Conservation (phyloP, 2,329 filamentous ascomycete species). For the Paecilomyces formosus region DNA sequence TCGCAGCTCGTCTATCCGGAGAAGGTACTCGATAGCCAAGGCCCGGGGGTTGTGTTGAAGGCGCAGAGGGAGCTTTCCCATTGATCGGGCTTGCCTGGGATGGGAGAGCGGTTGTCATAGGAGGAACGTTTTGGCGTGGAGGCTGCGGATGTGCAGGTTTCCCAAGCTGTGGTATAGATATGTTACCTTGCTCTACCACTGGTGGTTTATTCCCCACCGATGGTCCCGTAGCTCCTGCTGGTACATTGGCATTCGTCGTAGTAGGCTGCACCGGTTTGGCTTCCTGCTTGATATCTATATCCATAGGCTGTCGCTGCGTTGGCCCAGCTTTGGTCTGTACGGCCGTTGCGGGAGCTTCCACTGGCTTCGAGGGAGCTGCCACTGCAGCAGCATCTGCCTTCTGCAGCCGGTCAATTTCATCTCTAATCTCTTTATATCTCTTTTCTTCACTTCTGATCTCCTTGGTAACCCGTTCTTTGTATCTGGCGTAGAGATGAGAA, state of each 20-base stretch:
- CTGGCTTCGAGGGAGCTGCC: constrained; percentile 1
- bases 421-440: constrained; percentile 54
- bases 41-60: constrained; percentile 13
- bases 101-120: constrained; percentile 6
- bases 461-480: constrained; percentile 60
- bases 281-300: constrained; percentile 20
- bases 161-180: not conserved
- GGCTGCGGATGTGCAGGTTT: constrained; percentile 5
- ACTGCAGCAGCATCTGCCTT: constrained; percentile 30
- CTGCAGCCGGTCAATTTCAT: constrained; percentile 63
- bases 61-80: constrained; percentile 11
- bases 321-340: constrained; percentile 7
- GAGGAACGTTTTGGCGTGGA: constrained; percentile 7
- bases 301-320: constrained; percentile 16
- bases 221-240: constrained; percentile 1
- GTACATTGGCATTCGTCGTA: constrained; percentile 2
- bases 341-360: not conserved
- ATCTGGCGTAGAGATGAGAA: constrained; percentile 65
- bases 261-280: constrained; percentile 8
- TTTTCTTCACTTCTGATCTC: constrained; percentile 70
- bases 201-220: not conserved
- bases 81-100: constrained; percentile 11
- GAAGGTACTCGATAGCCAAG: constrained; percentile 10
- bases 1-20: constrained; percentile 2
- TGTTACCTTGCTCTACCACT: not conserved